Evolutionary conservation across 768 basidiomycete genomes (phyloP).

Genomic region (Boletus barrowsii): DNA sequence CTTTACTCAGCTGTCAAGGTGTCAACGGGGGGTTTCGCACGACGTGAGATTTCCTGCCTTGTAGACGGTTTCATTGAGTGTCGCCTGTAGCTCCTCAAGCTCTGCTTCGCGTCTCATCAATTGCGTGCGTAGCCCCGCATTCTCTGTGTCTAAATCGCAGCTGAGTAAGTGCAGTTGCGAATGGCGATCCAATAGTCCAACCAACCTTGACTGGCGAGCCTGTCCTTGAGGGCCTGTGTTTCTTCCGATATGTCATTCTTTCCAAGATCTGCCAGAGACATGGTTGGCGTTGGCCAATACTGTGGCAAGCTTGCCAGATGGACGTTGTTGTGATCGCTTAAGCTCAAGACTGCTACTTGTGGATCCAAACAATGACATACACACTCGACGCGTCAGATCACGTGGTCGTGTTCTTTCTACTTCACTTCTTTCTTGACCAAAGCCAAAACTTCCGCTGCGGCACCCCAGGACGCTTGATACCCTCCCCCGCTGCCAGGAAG

Average conservation of each 20-base stretch:
- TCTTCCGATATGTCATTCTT: slow-evolving; percentile 40
- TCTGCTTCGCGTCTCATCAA: slow-evolving; percentile 38
- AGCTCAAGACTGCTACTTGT: not conserved
- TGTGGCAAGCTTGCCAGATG: slow-evolving; percentile 15
- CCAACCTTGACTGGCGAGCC: slow-evolving; percentile 36
- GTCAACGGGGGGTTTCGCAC: slow-evolving; percentile 3
- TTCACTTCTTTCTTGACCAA: slow-evolving; percentile 15
- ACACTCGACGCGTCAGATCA: slow-evolving; percentile 30
- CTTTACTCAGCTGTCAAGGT: slow-evolving; percentile 47
- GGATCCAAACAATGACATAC: slow-evolving; percentile 27
- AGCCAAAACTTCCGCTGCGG: slow-evolving; percentile 37
- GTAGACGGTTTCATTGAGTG: slow-evolving; percentile 34
- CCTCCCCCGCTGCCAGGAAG: slow-evolving; percentile 30
- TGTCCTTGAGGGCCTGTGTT: slow-evolving; percentile 35
- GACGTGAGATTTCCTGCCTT: slow-evolving; percentile 30
- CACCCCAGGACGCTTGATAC: slow-evolving; percentile 44
- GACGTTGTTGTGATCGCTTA: slow-evolving; percentile 7
- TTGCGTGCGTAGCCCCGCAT: slow-evolving; percentile 32
- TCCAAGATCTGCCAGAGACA: slow-evolving; percentile 40
- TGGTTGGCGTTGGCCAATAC: slow-evolving; percentile 16
- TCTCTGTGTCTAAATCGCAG: slow-evolving; percentile 32
- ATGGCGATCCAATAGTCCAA: not conserved
- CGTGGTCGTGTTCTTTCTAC: slow-evolving; percentile 27
- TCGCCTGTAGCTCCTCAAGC: slow-evolving; percentile 31
- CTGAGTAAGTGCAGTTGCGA: slow-evolving; percentile 4